Percentiles rank a stretch among this genome's conserved stretches.
These are phyloP conservation scores for Polyporus tsugae DNA, from an alignment of 1,284 basidiomycete genomes.

Conservation along the genomic window DNA sequence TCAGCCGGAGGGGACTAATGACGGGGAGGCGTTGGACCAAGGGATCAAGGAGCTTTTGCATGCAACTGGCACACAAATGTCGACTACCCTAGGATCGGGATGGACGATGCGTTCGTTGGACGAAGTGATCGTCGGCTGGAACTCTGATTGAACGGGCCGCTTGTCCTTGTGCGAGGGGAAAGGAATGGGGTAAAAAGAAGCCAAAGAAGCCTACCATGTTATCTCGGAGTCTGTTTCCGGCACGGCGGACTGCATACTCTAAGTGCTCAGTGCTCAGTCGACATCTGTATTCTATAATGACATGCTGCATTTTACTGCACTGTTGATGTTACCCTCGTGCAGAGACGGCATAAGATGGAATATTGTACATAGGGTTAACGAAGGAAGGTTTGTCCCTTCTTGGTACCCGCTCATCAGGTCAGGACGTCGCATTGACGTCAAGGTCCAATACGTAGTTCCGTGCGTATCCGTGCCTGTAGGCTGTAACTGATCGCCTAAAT, in stretches of 20 bases:
- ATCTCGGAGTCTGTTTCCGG: background rate
- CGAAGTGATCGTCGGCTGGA: slow-evolving; percentile 68
- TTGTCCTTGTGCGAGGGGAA: background rate
- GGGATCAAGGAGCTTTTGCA: slow-evolving; percentile 76
- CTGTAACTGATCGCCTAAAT: too few relatives aligned
- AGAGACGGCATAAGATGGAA: too few relatives aligned
- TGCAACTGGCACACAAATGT: slow-evolving; percentile 72
- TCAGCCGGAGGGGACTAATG: slow-evolving; percentile 60
- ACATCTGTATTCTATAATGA: background rate
- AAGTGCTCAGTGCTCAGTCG: background rate
- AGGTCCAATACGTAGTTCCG: too few relatives aligned
- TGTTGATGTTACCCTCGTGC: too few relatives aligned
- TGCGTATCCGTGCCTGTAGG: too few relatives aligned
- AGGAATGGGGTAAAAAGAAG: background rate
- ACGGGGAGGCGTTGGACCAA: slow-evolving; percentile 55
- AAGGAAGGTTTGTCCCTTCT: too few relatives aligned
- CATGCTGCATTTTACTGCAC: background rate
- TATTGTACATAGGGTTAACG: too few relatives aligned
- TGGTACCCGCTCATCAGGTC: too few relatives aligned
- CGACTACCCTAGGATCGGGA: slow-evolving; percentile 67
- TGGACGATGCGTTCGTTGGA: slow-evolving; percentile 73
- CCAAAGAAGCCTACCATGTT: background rate
- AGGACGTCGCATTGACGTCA: too few relatives aligned
- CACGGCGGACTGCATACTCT: background rate
- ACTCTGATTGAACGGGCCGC: slow-evolving; percentile 13